Conservation (phyloP, 2,329 filamentous ascomycete species). For the Fusarium sp. region DNA sequence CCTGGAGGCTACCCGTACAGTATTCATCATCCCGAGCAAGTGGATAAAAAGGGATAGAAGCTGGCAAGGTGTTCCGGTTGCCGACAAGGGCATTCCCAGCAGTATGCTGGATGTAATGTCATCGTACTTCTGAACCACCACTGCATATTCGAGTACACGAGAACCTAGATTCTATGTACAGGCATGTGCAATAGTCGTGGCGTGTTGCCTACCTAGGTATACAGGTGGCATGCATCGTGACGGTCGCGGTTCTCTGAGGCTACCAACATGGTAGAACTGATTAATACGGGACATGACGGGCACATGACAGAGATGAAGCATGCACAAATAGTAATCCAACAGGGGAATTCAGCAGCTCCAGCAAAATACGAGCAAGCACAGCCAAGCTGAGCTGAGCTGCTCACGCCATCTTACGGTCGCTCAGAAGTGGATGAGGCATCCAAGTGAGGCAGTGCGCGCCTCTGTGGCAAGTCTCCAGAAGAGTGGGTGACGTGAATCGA, state of each 20-base stretch:
- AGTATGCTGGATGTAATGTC: neutral
- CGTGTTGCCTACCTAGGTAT: neutral
- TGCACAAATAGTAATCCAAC: neutral
- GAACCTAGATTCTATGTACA: neutral
- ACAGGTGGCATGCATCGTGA: neutral
- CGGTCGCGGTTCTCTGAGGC: neutral
- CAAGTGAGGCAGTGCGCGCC: neutral
- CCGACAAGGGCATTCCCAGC: neutral
- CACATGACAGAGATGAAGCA: neutral
- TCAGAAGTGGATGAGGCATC: neutral
- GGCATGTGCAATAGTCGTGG: neutral
- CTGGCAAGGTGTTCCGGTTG: neutral
- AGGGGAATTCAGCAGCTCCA: neutral
- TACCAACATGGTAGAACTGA: neutral
- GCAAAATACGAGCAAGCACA: neutral
- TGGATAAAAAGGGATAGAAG: neutral
- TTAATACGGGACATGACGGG: neutral
- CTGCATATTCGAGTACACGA: neutral
- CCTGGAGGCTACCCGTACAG: neutral
- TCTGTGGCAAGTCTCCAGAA: neutral
- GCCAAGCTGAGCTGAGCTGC: neutral
- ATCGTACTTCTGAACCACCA: neutral
- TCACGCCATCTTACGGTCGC: neutral
- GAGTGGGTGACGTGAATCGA: conserved; percentile 1
- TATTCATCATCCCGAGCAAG: neutral